Evolutionary conservation across 768 basidiomycete genomes (phyloP).

Genomic region (Clitopilus passeckerianus): DNA sequence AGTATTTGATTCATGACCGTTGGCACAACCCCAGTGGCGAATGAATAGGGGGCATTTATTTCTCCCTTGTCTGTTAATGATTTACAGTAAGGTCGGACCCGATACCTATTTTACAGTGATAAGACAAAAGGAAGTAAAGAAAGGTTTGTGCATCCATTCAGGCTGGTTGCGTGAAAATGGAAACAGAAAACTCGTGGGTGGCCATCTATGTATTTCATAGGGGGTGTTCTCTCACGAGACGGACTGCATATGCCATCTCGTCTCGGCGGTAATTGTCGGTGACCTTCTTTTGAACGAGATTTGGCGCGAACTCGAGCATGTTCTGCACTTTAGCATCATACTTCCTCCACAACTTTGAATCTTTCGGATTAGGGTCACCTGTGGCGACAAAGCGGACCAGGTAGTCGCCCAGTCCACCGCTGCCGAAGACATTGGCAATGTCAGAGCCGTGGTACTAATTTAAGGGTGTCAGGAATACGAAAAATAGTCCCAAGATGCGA

Average conservation of each 20-base stretch:
- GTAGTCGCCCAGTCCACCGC: slow-evolving; percentile 38
- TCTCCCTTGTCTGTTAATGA: no score
- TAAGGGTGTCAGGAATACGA: neutral
- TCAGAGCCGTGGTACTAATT: slow-evolving; percentile 38
- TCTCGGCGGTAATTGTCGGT: neutral
- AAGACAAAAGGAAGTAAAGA: neutral
- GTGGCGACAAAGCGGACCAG: slow-evolving; percentile 37
- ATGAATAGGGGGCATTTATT: no score
- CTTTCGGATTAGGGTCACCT: slow-evolving; percentile 34
- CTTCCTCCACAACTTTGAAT: neutral
- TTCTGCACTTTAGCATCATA: neutral
- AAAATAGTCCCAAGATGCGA: neutral
- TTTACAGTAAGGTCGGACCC: neutral
- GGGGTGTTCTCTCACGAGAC: neutral
- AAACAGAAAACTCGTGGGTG: neutral
- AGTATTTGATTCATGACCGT: neutral
- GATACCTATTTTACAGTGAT: neutral
- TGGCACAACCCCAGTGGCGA: neutral
- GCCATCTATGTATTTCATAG: neutral
- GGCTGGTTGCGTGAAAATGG: neutral
- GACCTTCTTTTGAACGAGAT: neutral
- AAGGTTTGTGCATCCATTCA: neutral
- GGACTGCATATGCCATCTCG: neutral
- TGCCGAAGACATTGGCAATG: slow-evolving; percentile 33
- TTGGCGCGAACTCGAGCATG: neutral